These are phyloP conservation scores for Blumeria graminis DNA, from an alignment of 2,329 filamentous ascomycete species.

Conservation along the genomic window DNA sequence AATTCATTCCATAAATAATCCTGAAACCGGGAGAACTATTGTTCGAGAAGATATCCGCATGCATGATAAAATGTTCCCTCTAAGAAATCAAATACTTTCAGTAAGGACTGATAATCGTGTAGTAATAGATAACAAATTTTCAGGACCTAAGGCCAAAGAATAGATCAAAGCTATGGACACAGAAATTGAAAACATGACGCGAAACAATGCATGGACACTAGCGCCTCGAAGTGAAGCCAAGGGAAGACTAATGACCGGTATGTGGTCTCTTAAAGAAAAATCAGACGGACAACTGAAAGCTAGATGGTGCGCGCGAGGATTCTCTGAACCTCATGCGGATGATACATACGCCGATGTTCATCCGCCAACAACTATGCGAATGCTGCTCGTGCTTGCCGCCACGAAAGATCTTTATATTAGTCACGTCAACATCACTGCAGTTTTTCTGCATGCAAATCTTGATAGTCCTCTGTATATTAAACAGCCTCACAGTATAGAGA, in stretches of 20 bases:
- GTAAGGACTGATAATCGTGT: neutral
- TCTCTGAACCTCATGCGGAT: neutral
- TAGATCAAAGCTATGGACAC: neutral
- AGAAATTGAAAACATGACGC: neutral
- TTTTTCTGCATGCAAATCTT: neutral
- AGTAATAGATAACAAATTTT: neutral
- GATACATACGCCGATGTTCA: neutral
- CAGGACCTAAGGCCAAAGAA: neutral
- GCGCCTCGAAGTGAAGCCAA: neutral
- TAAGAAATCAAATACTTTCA: neutral
- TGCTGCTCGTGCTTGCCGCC: neutral
- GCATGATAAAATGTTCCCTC: neutral
- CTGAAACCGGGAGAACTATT: neutral
- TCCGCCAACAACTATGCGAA: neutral
- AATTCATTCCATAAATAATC: neutral
- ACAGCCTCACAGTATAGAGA: neutral
- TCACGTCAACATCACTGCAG: neutral
- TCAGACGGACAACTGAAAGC: neutral
- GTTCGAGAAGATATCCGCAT: neutral
- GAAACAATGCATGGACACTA: neutral
- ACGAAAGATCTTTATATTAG: neutral
- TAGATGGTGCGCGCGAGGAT: neutral
- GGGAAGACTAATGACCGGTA: neutral
- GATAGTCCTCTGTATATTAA: neutral
- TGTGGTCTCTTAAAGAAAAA: neutral